Evolutionary conservation across 2,329 filamentous ascomycete genomes (phyloP).

Genomic region (Diaporthe capsici): DNA sequence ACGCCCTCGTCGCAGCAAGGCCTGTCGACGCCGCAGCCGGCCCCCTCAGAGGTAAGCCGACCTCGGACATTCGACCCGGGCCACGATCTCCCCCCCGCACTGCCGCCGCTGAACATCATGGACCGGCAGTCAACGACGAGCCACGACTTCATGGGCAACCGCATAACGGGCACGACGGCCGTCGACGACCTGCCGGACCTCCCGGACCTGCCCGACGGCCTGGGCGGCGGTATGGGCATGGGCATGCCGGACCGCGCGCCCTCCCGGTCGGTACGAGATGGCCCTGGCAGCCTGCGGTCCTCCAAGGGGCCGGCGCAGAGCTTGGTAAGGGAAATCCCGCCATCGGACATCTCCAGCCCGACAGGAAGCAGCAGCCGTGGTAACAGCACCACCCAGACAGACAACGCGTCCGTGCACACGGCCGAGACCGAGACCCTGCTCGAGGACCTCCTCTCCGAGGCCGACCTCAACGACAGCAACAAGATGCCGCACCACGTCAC

Average conservation of each 20-base stretch:
- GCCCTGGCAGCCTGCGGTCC: constrained; percentile 41
- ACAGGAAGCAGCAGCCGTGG: constrained; percentile 29
- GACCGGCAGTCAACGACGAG: constrained; percentile 42
- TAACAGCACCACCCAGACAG: constrained; percentile 44
- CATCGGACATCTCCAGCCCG: constrained; percentile 40
- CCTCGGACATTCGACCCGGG: constrained; percentile 42
- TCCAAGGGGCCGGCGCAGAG: constrained; percentile 38
- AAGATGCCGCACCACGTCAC: constrained; percentile 58
- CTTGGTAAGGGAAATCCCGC: constrained; percentile 35
- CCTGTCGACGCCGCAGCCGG: constrained; percentile 40
- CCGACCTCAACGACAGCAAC: constrained; percentile 54
- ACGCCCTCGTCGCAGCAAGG: not conserved
- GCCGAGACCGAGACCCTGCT: constrained; percentile 53
- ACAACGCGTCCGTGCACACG: constrained; percentile 47
- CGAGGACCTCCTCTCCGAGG: constrained; percentile 51
- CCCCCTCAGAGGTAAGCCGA: constrained; percentile 28
- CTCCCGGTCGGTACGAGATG: constrained; percentile 47
- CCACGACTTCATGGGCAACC: constrained; percentile 40
- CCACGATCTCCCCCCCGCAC: constrained; percentile 33
- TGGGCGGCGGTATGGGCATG: not conserved
- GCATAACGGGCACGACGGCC: constrained; percentile 34
- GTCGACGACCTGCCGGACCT: constrained; percentile 16
- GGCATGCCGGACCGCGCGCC: constrained; percentile 34
- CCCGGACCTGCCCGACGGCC: not conserved
- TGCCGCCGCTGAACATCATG: constrained; percentile 40